Conservation (phyloP, 495 filamentous ascomycete species). For the Daldinia grandis region DNA sequence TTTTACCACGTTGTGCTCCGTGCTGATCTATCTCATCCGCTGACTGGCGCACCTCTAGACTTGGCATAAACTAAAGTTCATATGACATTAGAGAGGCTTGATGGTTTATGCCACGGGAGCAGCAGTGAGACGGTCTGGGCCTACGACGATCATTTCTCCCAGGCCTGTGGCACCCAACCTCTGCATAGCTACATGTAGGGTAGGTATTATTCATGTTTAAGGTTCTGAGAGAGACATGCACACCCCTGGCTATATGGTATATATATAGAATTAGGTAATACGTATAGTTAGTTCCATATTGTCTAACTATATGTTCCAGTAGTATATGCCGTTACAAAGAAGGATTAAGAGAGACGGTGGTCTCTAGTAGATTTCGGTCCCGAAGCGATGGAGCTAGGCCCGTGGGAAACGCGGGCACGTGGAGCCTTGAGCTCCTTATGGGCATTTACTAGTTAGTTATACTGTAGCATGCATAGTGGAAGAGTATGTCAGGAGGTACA, state of each 20-base stretch:
- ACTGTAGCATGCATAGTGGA: background rate
- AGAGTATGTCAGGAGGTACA: too few relatives aligned
- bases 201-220: constrained; percentile 4
- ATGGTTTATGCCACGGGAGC: constrained; percentile 13
- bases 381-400: constrained; percentile 8
- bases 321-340: background rate
- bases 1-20: background rate
- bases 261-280: constrained; percentile 2
- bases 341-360: background rate
- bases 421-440: background rate
- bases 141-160: constrained; percentile 24
- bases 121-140: constrained; percentile 25
- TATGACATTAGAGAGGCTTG: constrained; percentile 29
- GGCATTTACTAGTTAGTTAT: constrained; percentile 7
- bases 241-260: constrained; percentile 12
- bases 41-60: background rate
- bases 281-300: too few relatives aligned
- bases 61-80: constrained; percentile 8
- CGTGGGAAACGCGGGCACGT: background rate
- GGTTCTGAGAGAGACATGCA: constrained; percentile 33
- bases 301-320: background rate
- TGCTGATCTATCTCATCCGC: constrained; percentile 1
- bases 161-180: constrained; percentile 19
- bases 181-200: constrained; percentile 6
- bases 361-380: constrained; percentile 11